Evolutionary conservation across 306 rosid genomes (phyloP), one percentile per base, ranked within the genome.

Genomic region (Oemleria cerasiformis): DNA sequence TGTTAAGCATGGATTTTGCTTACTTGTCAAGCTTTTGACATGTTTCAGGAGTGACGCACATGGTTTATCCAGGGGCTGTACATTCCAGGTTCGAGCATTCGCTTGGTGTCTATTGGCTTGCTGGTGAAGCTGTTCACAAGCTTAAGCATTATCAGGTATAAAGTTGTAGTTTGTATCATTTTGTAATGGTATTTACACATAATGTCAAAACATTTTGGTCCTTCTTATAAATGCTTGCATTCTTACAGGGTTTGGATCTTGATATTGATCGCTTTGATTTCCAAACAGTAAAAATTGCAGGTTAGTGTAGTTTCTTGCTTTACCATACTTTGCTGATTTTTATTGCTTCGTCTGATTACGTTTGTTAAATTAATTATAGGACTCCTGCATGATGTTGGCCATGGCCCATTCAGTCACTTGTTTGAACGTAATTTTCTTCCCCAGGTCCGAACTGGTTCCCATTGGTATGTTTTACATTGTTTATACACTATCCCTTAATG

Each of bases 41-140:
- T 74, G 65, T 80, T 82, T 86, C 87, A 91, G 98, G 98, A 73
- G 25, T 87, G 58, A 51, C 97, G 0, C n/a, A 91, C 76, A 64
- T 82, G 90, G 97, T 91, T 73, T 91, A 91, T 81, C 97, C 98
- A 4, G 98, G 95, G 67, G 97, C 97, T 54, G 84, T 89, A 43
- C 98, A 94, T 82, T 86, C 97, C 62, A 84, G 98, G 76, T 94
- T 94, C 68, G 96, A 91, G 83, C 98, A 94, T 82, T 94, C 98
- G 5, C 92, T 94, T 78, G 98, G 96, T 40, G 98, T 94, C 83
- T 91, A 89, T 78, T 94, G 92, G 88, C 88, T 93, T 73, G 96
- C 98, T 19, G 86, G 92, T 53, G 97, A 87, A 83, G 78, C 85
- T 67, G 82, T 91, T 63, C 91, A 93, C 65, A 86, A 80, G 88